Conservation (phyloP, 352 stramenopile species). For the Phytopythium mirpurense region DNA sequence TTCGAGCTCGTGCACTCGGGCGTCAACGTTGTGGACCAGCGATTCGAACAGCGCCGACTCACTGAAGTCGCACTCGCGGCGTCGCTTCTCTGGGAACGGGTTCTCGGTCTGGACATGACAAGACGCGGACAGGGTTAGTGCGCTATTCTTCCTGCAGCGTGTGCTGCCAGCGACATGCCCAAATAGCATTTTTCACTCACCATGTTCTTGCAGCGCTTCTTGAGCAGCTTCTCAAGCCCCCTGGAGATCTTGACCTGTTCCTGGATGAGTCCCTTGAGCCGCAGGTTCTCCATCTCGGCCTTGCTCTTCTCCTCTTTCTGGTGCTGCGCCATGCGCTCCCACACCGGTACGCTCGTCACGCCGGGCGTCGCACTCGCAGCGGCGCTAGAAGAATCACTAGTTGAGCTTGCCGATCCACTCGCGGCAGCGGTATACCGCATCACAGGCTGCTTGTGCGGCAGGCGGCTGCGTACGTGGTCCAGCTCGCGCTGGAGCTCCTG, state of each 20-base stretch:
- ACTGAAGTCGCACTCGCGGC: slow-evolving; percentile 22
- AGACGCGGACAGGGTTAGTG: slow-evolving; percentile 12
- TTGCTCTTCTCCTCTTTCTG: slow-evolving; percentile 66
- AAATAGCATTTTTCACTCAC: not conserved
- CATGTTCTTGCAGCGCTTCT: slow-evolving; percentile 43
- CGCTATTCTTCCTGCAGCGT: too few relatives aligned
- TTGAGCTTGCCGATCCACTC: not conserved
- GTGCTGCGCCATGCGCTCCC: slow-evolving; percentile 58
- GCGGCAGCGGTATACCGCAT: not conserved
- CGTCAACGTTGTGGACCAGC: slow-evolving; percentile 23
- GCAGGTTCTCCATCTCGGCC: slow-evolving; percentile 66
- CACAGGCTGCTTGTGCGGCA: slow-evolving; percentile 14
- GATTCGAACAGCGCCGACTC: slow-evolving; percentile 33
- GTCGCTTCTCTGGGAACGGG: slow-evolving; percentile 21
- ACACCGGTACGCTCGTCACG: slow-evolving; percentile 25
- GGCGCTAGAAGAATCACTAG: not conserved
- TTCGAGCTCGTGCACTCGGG: slow-evolving; percentile 29
- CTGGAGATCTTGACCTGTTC: slow-evolving; percentile 56
- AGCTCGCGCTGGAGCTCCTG: slow-evolving; percentile 52
- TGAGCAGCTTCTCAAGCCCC: slow-evolving; percentile 46
- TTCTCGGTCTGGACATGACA: slow-evolving; percentile 2
- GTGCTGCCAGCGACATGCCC: too few relatives aligned
- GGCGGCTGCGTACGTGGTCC: slow-evolving; percentile 23
- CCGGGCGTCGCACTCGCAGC: slow-evolving; percentile 3
- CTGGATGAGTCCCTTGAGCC: slow-evolving; percentile 45